Base-by-base conservation (phyloP, 768 basidiomycete genomes). In the Tylopilus rubrobrunneus region DNA sequence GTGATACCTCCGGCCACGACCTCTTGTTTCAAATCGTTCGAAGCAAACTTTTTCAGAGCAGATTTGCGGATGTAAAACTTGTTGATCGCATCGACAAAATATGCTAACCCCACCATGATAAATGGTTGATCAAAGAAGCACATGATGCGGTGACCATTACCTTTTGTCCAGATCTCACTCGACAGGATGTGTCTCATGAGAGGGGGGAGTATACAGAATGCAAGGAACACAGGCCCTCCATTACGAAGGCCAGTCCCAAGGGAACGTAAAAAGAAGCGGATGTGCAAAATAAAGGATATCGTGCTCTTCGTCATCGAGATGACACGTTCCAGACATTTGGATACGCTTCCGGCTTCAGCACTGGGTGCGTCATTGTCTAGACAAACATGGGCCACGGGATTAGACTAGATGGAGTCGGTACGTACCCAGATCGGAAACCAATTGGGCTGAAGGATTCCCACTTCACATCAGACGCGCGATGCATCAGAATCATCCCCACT, bases 221-320 rank as follows among this genome's bases (percentile, higher is more conserved):
- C 47, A 15, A 68, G 42, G n/a, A 60, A 66, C 3, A 57, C 23
- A 45, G 60, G 62, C 1, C 66, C 66, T 23, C 64, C 64, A 8
- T 55, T 52, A 1, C 42, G 19, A n/a, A 64, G 44, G 15, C 51
- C 48, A 14, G 29, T 51, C 17, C 60, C 62, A 15, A 66, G 29
- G 21, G 68, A 46, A 25, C 59, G 46, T 21, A 25, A 10, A 0
- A 68, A 52, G 36, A 67, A 41, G 7, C 45, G 64, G n/a, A 66
- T 53, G 17, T 67, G 66, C 33, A 67, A 52, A 34, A 66, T 25
- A 27, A 62, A 52, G 25, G 67, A 68, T 28, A 60, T 17, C 12
- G 19, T 17, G 4, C 42, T 17, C 29, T 55, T 57, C 34, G 48
- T 19, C 5, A 68, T 28, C 8, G n/a, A 21, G 25, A 62, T 39